Evolutionary conservation across 176 grass and related monocot genomes (phyloP).

Genomic region (Aegilops umbellulata): DNA sequence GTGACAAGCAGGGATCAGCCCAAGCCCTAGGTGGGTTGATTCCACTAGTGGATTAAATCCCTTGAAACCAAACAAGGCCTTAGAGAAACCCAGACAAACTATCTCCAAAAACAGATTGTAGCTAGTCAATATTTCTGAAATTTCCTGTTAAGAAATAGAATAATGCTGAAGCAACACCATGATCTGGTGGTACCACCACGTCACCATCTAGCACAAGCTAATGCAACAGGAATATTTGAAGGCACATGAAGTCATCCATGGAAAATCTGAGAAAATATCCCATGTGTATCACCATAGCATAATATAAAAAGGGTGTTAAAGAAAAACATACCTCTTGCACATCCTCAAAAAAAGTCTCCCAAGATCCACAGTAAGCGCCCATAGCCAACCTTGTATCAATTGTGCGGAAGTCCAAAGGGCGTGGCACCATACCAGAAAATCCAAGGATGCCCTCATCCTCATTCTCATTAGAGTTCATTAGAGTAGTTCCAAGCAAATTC

Average conservation of each 20-base stretch:
- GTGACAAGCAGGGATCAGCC: background rate
- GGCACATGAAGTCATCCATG: background rate
- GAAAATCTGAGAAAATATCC: background rate
- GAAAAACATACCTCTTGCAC: constrained; percentile 67
- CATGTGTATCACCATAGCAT: background rate
- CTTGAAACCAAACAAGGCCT: background rate
- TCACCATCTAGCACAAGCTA: background rate
- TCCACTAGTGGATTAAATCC: background rate
- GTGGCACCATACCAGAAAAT: constrained; percentile 94
- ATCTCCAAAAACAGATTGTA: constrained; percentile 1
- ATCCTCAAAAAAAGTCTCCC: constrained; percentile 94
- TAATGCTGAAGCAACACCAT: constrained; percentile 7
- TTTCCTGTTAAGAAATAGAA: background rate
- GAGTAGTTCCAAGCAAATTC: constrained; percentile 90
- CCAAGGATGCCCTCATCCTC: constrained; percentile 97
- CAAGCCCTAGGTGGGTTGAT: background rate
- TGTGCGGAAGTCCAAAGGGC: constrained; percentile 92
- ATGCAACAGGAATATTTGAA: constrained; percentile 8
- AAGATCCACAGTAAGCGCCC: constrained; percentile 81
- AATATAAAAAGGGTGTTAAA: constrained; percentile 32
- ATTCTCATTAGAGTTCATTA: constrained; percentile 81
- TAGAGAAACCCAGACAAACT: background rate
- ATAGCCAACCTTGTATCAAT: constrained; percentile 92
- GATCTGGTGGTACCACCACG: background rate
- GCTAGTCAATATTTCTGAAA: background rate